These are phyloP conservation scores for Nicotiana undulata DNA, from an alignment of 257 asterid genomes.

Conservation along the genomic window DNA sequence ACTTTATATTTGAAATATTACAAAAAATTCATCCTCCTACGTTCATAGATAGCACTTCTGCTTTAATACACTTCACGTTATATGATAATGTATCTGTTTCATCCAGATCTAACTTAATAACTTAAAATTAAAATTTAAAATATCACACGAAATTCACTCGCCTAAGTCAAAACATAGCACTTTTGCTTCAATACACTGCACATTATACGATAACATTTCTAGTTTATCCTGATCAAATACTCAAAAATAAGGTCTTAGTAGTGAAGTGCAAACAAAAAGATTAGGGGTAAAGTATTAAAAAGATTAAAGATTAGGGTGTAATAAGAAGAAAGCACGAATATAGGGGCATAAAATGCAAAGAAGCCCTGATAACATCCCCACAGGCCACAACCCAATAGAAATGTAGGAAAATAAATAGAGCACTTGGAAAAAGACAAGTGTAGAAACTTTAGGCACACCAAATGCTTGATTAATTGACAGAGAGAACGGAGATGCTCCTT, in stretches of 20 bases:
- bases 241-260: not conserved
- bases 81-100: no score
- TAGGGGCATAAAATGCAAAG: not conserved
- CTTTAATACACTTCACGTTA: no score
- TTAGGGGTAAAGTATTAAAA: not conserved
- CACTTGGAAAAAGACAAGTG: slow-evolving; percentile 2
- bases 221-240: not conserved
- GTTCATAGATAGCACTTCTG: no score
- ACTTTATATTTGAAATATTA: no score
- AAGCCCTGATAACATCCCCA: not conserved
- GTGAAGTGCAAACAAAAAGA: no score
- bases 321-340: not conserved
- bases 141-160: no score
- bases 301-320: not conserved
- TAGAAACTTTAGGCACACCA: not conserved
- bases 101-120: no score
- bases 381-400: not conserved
- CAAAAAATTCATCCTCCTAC: no score
- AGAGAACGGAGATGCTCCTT: slow-evolving; percentile 23
- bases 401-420: not conserved
- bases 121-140: no score
- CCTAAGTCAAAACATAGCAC: no score
- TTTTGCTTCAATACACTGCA: no score
- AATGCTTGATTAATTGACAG: slow-evolving; percentile 23
- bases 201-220: not conserved